Conservation (phyloP, 2,329 filamentous ascomycete genomes). For the Xylaria sp. region DNA sequence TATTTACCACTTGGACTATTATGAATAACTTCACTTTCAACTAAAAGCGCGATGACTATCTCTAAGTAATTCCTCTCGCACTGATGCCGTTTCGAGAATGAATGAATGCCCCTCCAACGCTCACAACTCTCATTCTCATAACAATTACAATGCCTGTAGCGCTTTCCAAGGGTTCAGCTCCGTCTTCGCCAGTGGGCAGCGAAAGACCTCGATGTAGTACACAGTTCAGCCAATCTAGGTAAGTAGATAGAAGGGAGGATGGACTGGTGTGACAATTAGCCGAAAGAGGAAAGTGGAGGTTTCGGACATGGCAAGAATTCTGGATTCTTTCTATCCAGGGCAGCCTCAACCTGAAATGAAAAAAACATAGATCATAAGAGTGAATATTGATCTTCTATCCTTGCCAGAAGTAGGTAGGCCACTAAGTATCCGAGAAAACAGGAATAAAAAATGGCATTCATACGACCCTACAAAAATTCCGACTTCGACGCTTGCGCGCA, state of each 20-base stretch:
- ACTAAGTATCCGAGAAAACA: neutral
- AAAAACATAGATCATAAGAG: neutral
- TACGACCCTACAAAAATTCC: conserved; percentile 53
- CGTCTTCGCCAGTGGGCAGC: neutral
- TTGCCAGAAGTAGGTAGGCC: neutral
- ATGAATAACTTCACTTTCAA: neutral
- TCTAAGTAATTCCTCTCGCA: too few species aligned
- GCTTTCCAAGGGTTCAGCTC: too few species aligned
- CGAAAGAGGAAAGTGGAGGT: conserved; percentile 36
- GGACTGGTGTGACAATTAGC: conserved; percentile 22
- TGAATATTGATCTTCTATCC: neutral
- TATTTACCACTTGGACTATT: neutral
- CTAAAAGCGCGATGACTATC: too few species aligned
- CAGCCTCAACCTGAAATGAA: neutral
- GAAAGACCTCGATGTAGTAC: neutral
- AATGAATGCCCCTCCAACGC: too few species aligned
- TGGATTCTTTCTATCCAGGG: neutral
- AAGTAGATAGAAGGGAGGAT: neutral
- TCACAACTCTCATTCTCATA: too few species aligned
- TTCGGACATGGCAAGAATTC: conserved; percentile 3
- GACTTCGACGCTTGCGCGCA: conserved; percentile 56
- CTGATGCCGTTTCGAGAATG: too few species aligned
- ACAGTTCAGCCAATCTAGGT: conserved; percentile 9
- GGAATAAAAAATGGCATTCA: conserved; percentile 55
- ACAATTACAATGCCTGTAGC: too few species aligned